These are phyloP conservation scores for Pinus taeda DNA, from an alignment of 75 land plant species.

Conservation along the genomic window DNA sequence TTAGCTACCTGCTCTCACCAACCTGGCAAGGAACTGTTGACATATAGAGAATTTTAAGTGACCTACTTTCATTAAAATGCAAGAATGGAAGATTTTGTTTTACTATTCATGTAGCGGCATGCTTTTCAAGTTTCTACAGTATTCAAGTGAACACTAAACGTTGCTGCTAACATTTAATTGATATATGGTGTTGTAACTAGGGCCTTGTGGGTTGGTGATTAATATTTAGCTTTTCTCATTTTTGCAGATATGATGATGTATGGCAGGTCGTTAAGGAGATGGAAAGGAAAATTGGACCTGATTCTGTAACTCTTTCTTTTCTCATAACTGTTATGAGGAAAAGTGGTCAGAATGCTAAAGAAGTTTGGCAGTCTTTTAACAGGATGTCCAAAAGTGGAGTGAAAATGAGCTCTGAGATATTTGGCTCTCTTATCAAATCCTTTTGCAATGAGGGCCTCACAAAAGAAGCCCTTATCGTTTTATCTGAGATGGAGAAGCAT, in stretches of 20 bases:
- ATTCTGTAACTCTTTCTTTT: conserved; percentile 71
- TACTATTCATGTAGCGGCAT: neutral
- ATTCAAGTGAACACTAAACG: neutral
- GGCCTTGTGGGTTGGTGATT: neutral
- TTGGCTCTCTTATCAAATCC: conserved; percentile 69
- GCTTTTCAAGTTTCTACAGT: neutral
- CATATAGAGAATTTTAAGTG: no score
- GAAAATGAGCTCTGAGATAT: conserved; percentile 41
- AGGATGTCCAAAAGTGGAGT: conserved; percentile 57
- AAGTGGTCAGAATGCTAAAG: conserved; percentile 41
- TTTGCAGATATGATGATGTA: conserved; percentile 67
- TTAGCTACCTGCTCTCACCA: no score
- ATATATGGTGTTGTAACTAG: neutral
- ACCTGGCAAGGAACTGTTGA: no score
- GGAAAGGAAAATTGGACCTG: conserved; percentile 57
- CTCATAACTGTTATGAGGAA: conserved; percentile 58
- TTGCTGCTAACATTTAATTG: neutral
- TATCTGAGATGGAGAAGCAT: conserved; percentile 69
- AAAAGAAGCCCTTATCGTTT: conserved; percentile 67
- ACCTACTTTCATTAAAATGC: neutral
- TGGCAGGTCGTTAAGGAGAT: conserved; percentile 50
- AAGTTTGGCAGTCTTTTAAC: conserved; percentile 69
- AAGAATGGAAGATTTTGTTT: neutral
- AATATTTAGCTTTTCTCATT: conserved; percentile 9
- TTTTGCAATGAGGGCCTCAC: conserved; percentile 73